These are phyloP conservation scores for Pyrenochaeta sp. DNA, from an alignment of 2,329 filamentous ascomycete species.

Conservation along the genomic window DNA sequence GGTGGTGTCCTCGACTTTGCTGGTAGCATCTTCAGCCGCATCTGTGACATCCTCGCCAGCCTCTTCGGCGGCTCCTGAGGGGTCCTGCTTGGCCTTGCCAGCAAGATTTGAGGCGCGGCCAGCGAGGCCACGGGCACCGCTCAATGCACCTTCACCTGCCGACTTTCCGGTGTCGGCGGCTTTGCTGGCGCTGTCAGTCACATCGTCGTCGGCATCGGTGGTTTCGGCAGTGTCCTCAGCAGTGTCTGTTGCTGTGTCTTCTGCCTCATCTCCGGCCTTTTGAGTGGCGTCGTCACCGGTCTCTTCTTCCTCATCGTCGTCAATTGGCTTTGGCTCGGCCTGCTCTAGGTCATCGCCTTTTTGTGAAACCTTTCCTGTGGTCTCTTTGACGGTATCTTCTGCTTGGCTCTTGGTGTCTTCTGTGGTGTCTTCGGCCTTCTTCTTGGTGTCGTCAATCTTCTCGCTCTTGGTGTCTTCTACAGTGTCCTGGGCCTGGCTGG, in stretches of 20 bases:
- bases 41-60: conserved; percentile 46
- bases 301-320: conserved; percentile 48
- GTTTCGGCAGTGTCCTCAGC: conserved; percentile 53
- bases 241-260: conserved; percentile 44
- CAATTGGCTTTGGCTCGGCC: conserved; percentile 56
- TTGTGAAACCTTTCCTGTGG: conserved; percentile 57
- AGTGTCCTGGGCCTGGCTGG: conserved; percentile 34
- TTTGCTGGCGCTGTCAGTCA: conserved; percentile 42
- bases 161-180: conserved; percentile 45
- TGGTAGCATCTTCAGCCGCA: conserved; percentile 39
- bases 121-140: conserved; percentile 55
- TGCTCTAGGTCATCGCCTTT: conserved; percentile 55
- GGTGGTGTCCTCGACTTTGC: conserved; percentile 42
- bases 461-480: conserved; percentile 33
- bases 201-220: conserved; percentile 50
- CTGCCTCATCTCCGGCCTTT: conserved; percentile 56
- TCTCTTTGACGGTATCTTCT: conserved; percentile 46
- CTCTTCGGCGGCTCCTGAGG: conserved; percentile 47
- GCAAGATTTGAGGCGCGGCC: conserved; percentile 57
- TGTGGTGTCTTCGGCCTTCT: conserved; percentile 41
- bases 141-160: conserved; percentile 49
- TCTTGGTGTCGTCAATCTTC: conserved; percentile 46
- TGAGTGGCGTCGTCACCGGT: conserved; percentile 50
- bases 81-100: conserved; percentile 51
- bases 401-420: conserved; percentile 49